Conservation (phyloP, 2,329 filamentous ascomycete genomes). For the Huntiella savannae region DNA sequence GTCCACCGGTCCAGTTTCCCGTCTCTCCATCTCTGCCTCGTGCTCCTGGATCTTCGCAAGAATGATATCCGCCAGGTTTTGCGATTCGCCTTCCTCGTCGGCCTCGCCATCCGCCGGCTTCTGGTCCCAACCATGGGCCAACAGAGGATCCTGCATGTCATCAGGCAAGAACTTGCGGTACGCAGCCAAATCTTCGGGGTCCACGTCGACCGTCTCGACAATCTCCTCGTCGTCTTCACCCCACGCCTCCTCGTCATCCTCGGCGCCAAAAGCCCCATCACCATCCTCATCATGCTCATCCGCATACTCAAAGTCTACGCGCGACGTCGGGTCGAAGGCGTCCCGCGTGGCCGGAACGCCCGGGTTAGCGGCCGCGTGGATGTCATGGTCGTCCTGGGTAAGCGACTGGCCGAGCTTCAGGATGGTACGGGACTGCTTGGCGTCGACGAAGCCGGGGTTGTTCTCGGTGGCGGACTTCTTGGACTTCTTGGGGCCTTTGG, state of each 20-base stretch:
- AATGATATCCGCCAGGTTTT: conserved; percentile 83
- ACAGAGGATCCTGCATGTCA: conserved; percentile 52
- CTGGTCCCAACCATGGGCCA: conserved; percentile 43
- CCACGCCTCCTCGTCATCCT: conserved; percentile 44
- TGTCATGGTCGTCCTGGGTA: conserved; percentile 51
- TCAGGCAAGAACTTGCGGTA: conserved; percentile 78
- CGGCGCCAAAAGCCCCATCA: neutral
- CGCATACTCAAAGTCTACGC: conserved; percentile 44
- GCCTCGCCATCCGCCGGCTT: conserved; percentile 24
- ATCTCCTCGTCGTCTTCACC: conserved; percentile 63
- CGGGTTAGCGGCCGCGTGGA: conserved; percentile 12
- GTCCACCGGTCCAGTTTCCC: conserved; percentile 37
- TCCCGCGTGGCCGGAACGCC: conserved; percentile 24
- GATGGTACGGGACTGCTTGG: conserved; percentile 75
- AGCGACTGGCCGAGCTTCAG: conserved; percentile 77
- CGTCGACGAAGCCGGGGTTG: conserved; percentile 59
- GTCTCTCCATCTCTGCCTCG: conserved; percentile 45
- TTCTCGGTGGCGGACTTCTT: conserved; percentile 33
- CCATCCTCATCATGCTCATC: conserved; percentile 27
- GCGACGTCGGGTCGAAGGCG: conserved; percentile 35
- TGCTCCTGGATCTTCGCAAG: conserved; percentile 84
- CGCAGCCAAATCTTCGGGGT: conserved; percentile 71
- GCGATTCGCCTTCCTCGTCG: conserved; percentile 29
- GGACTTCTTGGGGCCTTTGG: conserved; percentile 41
- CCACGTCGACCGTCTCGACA: conserved; percentile 57